Conservation (phyloP, 2,329 filamentous ascomycete species). For the Aspergillus sp. region DNA sequence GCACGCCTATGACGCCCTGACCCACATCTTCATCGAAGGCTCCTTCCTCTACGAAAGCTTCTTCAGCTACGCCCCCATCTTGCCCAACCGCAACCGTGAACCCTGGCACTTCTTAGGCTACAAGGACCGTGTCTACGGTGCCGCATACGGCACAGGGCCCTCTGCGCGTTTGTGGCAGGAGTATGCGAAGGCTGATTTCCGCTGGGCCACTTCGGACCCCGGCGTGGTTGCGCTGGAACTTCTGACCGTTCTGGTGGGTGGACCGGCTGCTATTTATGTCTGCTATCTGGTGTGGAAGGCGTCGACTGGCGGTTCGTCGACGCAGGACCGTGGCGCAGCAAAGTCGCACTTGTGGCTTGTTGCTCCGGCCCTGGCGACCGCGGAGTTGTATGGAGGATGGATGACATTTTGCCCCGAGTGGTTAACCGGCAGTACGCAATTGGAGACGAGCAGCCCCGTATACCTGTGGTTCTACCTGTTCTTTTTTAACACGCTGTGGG, state of each 20-base stretch:
- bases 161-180: slow-evolving; percentile 55
- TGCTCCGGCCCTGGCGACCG: slow-evolving; percentile 52
- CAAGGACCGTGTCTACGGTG: slow-evolving; percentile 50
- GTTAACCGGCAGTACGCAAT: slow-evolving; percentile 50
- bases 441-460: slow-evolving; percentile 53
- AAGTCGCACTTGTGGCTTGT: slow-evolving; percentile 46
- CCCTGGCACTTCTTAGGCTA: slow-evolving; percentile 45
- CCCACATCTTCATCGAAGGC: slow-evolving; percentile 85
- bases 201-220: slow-evolving; percentile 53
- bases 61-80: slow-evolving; percentile 53
- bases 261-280: slow-evolving; percentile 50
- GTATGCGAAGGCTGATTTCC: slow-evolving; percentile 55
- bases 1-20: slow-evolving; percentile 88
- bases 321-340: slow-evolving; percentile 15
- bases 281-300: slow-evolving; percentile 44
- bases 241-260: slow-evolving; percentile 53
- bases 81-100: slow-evolving; percentile 22
- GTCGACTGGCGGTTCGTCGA: slow-evolving; percentile 10
- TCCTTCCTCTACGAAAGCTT: slow-evolving; percentile 92
- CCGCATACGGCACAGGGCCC: slow-evolving; percentile 48
- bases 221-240: slow-evolving; percentile 53
- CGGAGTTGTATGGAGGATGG: slow-evolving; percentile 55
- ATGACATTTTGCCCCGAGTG: slow-evolving; percentile 61
- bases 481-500: slow-evolving; percentile 59
- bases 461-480: slow-evolving; percentile 56